Base-by-base conservation (phyloP, 768 basidiomycete species). In the Boletus sp. region DNA sequence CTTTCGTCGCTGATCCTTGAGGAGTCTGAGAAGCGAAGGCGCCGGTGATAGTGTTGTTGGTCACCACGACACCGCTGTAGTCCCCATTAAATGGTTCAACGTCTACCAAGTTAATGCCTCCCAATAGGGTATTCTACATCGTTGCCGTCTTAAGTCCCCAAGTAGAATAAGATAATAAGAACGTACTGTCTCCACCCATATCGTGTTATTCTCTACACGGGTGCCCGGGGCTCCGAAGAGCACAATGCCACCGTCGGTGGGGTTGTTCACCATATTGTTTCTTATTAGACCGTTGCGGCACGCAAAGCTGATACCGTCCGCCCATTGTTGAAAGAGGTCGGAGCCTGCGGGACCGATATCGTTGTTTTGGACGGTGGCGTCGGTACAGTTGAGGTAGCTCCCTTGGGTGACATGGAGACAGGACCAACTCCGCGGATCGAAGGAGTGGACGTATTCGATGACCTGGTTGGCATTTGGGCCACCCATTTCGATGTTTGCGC, bases 401-500 rank as follows among this genome's bases (percentile, higher is more conserved):
- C 92, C 92, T 68, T 93, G 86, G 0, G 78, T 75, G 33, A 94
- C 67, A 64, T 94, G 93, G 39, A 94, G 76, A 69, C 91, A 92
- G 8, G 89, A 83, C 92, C 92, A 93, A 56, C 88, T 75, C 50
- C 91, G 80, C 3, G 90, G 89, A 70, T 94, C 84, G 65, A 75
- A 89, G 7, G 88, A 86, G 60, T 78, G 82, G 11, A 93, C 90
- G 58, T 82, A 84, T 75, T 93, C 89, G 52, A 94, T 77, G 39
- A 92, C 62, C 69, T 94, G 92, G 63, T 80, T 75, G 3, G 82
- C 74, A 60, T 88, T 93, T 18, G 77, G 64, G 10, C 91, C 92
- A 5, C 92, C 92, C 79, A 94, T 86, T 72, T 93, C 91, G 53
- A 94, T 90, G 64, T 91, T 92, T 24, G 80, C 91, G 0, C 87